Conservation (phyloP, 2,329 filamentous ascomycete genomes). For the Neodidymelliopsis sp. region DNA sequence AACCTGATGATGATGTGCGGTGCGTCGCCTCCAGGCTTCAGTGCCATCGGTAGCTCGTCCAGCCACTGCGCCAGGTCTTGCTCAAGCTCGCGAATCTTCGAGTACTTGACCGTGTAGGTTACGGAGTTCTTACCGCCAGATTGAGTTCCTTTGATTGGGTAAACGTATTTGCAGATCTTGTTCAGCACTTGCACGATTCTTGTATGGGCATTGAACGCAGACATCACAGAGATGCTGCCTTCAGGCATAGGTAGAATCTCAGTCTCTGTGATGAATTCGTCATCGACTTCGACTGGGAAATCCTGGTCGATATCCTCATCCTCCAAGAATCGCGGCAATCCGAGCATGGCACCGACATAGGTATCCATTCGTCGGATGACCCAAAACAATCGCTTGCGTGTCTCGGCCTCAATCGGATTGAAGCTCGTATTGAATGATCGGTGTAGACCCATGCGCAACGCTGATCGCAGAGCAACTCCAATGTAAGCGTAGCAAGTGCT, state of each 20-base stretch:
- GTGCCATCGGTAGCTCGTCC: slow-evolving; percentile 72
- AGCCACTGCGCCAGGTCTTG: slow-evolving; percentile 69
- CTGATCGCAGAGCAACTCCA: slow-evolving; percentile 59
- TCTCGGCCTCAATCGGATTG: slow-evolving; percentile 58
- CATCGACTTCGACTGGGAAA: slow-evolving; percentile 56
- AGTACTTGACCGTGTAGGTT: slow-evolving; percentile 69
- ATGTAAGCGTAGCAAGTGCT: slow-evolving; percentile 62
- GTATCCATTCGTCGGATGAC: slow-evolving; percentile 60
- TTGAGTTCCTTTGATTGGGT: slow-evolving; percentile 64
- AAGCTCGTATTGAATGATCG: slow-evolving; percentile 57
- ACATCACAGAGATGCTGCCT: slow-evolving; percentile 63
- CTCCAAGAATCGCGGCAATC: slow-evolving; percentile 57
- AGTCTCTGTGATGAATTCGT: slow-evolving; percentile 59
- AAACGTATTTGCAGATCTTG: slow-evolving; percentile 70
- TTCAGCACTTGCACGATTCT: slow-evolving; percentile 63
- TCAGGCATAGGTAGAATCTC: slow-evolving; percentile 62
- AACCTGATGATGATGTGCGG: slow-evolving; percentile 78
- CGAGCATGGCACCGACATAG: slow-evolving; percentile 61
- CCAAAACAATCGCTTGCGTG: slow-evolving; percentile 61
- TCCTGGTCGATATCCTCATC: slow-evolving; percentile 61
- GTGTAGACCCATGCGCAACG: slow-evolving; percentile 60
- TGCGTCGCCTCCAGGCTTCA: slow-evolving; percentile 81
- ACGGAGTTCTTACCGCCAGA: slow-evolving; percentile 50
- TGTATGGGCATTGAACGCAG: slow-evolving; percentile 67
- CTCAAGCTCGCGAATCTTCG: slow-evolving; percentile 70